Base-by-base conservation (phyloP, 371 early-diverging fungal genomes). In the Mucor lusitanicus region DNA sequence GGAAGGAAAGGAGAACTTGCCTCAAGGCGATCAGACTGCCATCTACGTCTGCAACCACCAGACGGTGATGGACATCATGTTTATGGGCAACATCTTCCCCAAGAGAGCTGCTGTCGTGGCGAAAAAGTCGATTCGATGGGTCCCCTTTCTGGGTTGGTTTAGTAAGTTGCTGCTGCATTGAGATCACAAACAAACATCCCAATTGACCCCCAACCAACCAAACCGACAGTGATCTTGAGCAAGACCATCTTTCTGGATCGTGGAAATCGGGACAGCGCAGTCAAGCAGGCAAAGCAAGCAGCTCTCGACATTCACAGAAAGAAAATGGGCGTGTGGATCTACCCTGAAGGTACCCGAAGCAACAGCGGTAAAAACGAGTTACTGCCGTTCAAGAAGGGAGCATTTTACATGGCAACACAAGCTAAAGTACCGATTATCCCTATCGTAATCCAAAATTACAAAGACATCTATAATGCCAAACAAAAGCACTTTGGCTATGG, bases 301-400 rank as follows among this genome's bases (percentile, higher is more conserved):
- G 93, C 91, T 15, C 75, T 84, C 0, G 84, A 84, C 63, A 89
- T 98, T 74, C 87, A 88, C 63, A 81, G 85, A 58, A 88, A 92
- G 65, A 85, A 93, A 84, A 84, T 85, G 27, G 88, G 90, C 27
- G 91, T 97, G 15, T 95, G 89, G 85, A 85, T 97, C 62, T 97
- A 89, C 82, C 96, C 97, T 17, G 98, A 98, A 79, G 98, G 97
- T 54, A 97, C 97, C 6, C 91, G 98, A 28, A 89, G 91, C 17
- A 88, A 86, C 68, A 84, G 86, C 25, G 77, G 81, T 30, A 86
- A 85, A 54, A 84, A 91, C 23, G 81, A 83, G 59, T 67, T 98
- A 69, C 80, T 97, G 61, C 95, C 95, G 2, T 97, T 98, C 83
- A 98, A 98, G 75, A 94, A 94, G 75, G 95, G 94, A 1, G 93